Base-by-base conservation (phyloP, 2,329 filamentous ascomycete species). In the Chaetomium sp. region DNA sequence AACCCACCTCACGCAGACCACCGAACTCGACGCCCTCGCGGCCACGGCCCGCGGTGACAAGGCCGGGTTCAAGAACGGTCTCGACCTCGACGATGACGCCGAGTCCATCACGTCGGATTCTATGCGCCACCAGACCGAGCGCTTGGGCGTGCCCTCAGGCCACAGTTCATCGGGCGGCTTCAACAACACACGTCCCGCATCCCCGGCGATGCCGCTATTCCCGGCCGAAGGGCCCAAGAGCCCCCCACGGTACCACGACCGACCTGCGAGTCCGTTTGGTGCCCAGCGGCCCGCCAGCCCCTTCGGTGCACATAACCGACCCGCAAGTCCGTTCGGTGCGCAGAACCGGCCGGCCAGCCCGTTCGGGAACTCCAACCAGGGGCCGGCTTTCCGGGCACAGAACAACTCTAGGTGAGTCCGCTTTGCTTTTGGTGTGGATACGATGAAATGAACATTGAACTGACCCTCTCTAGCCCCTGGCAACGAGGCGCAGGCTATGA, bases 41-140 rank as follows among this genome's bases (percentile, higher is more conserved):
- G 89, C 88, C 12, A 95, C 91, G 5, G 91, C 91, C 37, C 86
- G 91, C 67, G 91, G 91, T 56, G 91, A 95, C 68, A 88, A 89
- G 71, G 68, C 69, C 52, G 79, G 79, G 47, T 79, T 80, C 59
- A 79, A 79, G 61, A 75, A 77, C 56, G 76, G 75, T 36, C 75
- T 84, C 34, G 84, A 85, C 56, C 79, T 89, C 58, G 86, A 90
- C 56, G 87, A 90, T 56, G 88, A 91, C 56, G 82, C 82, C 46
- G 82, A 85, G 46, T 86, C 83, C 34, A 82, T 84, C 70, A 84
- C 82, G 4, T 82, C 81, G 19, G 79, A 77, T 40, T 81, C 84
- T 8, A 62, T 75, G 58, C 74, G 71, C 65, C 75, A 77, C 59
- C 70, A 73, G 55, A 73, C 74, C 56, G 62, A 68, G 46, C 59